Conservation (phyloP, 2,329 filamentous ascomycete genomes). For the Pyrenophora graminea region DNA sequence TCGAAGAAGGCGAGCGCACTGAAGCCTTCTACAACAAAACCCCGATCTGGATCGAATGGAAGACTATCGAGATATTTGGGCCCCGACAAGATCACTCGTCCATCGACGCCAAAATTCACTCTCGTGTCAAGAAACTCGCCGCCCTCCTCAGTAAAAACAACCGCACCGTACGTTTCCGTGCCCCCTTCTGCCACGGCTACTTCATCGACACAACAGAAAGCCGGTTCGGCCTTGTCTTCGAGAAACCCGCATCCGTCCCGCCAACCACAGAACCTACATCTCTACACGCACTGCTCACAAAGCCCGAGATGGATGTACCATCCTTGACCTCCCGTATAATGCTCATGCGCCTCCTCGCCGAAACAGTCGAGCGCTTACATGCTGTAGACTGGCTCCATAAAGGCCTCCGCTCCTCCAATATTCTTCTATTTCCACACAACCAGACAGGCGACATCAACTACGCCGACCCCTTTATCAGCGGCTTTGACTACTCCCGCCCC, state of each 20-base stretch:
- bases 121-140: slow-evolving; percentile 40
- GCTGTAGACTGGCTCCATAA: slow-evolving; percentile 64
- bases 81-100: too few relatives aligned
- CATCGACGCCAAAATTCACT: slow-evolving; percentile 32
- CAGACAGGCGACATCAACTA: slow-evolving; percentile 41
- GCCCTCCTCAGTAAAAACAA: slow-evolving; percentile 42
- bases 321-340: slow-evolving; percentile 57
- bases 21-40: slow-evolving; percentile 35
- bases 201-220: slow-evolving; percentile 42
- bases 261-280: slow-evolving; percentile 52
- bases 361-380: slow-evolving; percentile 55
- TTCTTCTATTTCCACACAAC: slow-evolving; percentile 55
- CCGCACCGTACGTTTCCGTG: slow-evolving; percentile 37
- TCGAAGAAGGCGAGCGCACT: slow-evolving; percentile 29
- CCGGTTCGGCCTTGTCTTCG: slow-evolving; percentile 60
- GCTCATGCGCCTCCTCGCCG: slow-evolving; percentile 58
- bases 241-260: slow-evolving; percentile 50
- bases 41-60: slow-evolving; percentile 48
- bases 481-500: slow-evolving; percentile 61
- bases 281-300: slow-evolving; percentile 53
- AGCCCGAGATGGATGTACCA: slow-evolving; percentile 43
- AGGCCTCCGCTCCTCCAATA: slow-evolving; percentile 59
- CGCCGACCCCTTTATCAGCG: slow-evolving; percentile 53
- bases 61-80: slow-evolving; percentile 29
- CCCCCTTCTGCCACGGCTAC: slow-evolving; percentile 43